Conservation (phyloP, 306 rosid genomes). For the Begonia fuchsioides region DNA sequence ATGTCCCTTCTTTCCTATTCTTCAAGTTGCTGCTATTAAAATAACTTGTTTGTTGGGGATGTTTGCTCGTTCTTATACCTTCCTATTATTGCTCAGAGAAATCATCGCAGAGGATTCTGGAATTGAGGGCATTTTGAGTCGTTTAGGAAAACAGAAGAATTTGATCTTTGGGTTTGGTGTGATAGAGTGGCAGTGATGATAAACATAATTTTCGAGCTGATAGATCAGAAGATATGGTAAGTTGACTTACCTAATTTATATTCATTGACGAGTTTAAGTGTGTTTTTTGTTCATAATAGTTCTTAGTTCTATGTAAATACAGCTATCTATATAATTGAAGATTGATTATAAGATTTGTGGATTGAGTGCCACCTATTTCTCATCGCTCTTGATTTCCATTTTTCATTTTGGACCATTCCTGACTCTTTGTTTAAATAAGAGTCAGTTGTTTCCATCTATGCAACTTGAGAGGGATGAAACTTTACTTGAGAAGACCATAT, state of each 20-base stretch:
- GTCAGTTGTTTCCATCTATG: too few relatives aligned
- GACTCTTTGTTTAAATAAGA: too few relatives aligned
- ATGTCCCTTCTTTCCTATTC: neutral
- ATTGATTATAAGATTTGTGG: too few relatives aligned
- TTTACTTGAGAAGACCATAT: slow-evolving; percentile 8
- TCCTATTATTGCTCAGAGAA: slow-evolving; percentile 27
- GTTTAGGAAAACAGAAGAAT: slow-evolving; percentile 66
- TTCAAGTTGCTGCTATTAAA: neutral
- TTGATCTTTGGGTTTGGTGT: slow-evolving; percentile 20
- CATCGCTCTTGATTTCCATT: too few relatives aligned
- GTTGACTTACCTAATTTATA: too few relatives aligned
- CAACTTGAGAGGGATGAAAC: too few relatives aligned
- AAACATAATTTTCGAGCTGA: slow-evolving; percentile 21
- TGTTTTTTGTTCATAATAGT: too few relatives aligned
- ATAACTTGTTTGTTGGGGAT: neutral
- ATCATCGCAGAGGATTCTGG: slow-evolving; percentile 47
- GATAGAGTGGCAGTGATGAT: slow-evolving; percentile 10
- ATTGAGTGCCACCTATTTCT: too few relatives aligned
- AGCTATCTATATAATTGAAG: too few relatives aligned
- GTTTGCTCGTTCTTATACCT: slow-evolving; percentile 3
- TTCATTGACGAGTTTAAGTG: too few relatives aligned
- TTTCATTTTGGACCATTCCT: too few relatives aligned
- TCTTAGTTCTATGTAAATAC: too few relatives aligned
- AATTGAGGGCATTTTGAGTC: slow-evolving; percentile 74
- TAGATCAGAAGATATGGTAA: slow-evolving; percentile 29